These are phyloP conservation scores for Cucumis variabilis DNA, from an alignment of 331 rosid species.

Conservation along the genomic window DNA sequence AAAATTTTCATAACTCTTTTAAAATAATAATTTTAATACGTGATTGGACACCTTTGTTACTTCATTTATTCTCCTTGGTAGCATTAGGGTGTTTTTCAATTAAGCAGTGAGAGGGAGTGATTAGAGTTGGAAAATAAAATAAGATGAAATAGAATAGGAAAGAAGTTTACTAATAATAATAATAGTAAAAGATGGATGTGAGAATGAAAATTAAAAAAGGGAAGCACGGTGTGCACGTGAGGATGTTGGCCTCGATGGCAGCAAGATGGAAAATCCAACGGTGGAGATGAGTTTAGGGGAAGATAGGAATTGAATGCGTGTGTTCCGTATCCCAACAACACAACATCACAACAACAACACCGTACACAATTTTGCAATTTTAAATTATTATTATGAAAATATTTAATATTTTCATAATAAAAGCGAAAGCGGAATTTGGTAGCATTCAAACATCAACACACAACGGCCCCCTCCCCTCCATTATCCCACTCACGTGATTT, in stretches of 20 bases:
- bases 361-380: not conserved
- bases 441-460: not conserved
- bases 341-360: not conserved
- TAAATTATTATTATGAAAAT: not conserved
- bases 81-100: too few relatives aligned
- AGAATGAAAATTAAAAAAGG: too few relatives aligned
- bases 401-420: not conserved
- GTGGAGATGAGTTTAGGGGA: not conserved
- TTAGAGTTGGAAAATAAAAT: too few relatives aligned
- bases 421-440: not conserved
- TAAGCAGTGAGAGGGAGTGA: too few relatives aligned
- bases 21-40: too few relatives aligned
- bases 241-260: not conserved
- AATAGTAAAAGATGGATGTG: too few relatives aligned
- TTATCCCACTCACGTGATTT: not conserved
- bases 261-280: not conserved
- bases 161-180: too few relatives aligned
- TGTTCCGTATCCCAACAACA: slow-evolving; percentile 22
- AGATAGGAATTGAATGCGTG: slow-evolving; percentile 1
- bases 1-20: too few relatives aligned
- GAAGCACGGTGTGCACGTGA: slow-evolving; percentile 21
- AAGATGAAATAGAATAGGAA: too few relatives aligned
- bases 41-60: too few relatives aligned
- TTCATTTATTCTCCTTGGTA: too few relatives aligned
- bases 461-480: not conserved